Base-by-base conservation (phyloP, 768 basidiomycete genomes). In the Termitomyces sp. region DNA sequence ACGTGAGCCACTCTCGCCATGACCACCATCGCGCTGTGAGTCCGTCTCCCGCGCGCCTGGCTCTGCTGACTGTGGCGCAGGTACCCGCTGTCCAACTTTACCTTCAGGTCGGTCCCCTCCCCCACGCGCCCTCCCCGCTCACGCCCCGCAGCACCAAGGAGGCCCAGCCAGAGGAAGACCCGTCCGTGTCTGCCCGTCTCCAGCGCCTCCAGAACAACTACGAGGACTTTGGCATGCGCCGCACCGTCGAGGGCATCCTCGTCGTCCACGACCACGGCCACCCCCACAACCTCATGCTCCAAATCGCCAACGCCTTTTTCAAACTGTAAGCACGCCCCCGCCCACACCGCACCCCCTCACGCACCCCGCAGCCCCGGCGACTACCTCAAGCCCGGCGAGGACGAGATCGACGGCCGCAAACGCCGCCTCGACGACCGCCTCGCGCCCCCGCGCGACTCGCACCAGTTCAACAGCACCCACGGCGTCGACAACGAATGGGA, bases 221-320 rank as follows among this genome's bases (percentile, higher is more conserved):
- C 81, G 92, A 93, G 69, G 92, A 96, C 71, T 94, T 88, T 71
- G 97, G 97, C 9, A 96, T 98, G 92, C 84, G 97, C 18, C 79
- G 94, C 20, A 97, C 96, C 0, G 95, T 97, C 8, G 95, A 97
- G 67, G 93, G 86, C 47, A 85, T 91, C 51, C 79, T 92, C 5
- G 88, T 95, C 56, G 94, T 94, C 5, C 92, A 97, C 72, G 94
- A 98, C 69, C 95, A 98, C 64, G 96, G 95, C 0, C 93, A 96
- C 67, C 95, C 96, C 1, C 96, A 99, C 67, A 93, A 98, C 60
- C 84, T 99, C 63, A 94, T 98, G 88, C 82, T 98, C 5, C 97
- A 98, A 68, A 97, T 99, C 68, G 97, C 95, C 22, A 98, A 97
- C 70, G 94, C 94, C 16, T 99, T 98, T 73, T 98, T 98, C 82